Percentiles rank a stretch among this genome's conserved stretches.
Evolutionary conservation across 2,329 filamentous ascomycete species (phyloP).

Genomic region (Colletotrichum tabaci): DNA sequence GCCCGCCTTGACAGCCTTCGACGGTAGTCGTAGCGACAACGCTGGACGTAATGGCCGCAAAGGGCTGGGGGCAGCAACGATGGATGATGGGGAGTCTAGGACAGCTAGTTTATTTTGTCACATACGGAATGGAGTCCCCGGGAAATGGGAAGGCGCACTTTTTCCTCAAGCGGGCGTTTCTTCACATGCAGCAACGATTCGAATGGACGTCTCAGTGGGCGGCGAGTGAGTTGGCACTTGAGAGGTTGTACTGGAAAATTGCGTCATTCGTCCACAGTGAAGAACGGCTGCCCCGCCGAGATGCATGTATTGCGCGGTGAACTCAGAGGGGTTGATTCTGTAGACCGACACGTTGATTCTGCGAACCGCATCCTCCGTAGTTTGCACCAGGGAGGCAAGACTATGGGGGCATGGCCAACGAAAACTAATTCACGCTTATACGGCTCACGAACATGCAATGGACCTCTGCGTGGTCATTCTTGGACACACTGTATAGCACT

Average conservation of each 20-base stretch:
- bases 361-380: too few relatives aligned
- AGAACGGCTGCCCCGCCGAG: constrained; percentile 24
- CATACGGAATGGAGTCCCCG: constrained; percentile 27
- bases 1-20: constrained; percentile 91
- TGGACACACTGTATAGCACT: not conserved
- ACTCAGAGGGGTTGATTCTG: not conserved
- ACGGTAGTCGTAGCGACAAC: constrained; percentile 55
- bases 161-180: constrained; percentile 15
- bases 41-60: not conserved
- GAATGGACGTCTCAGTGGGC: constrained; percentile 5
- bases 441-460: not conserved
- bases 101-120: constrained; percentile 40
- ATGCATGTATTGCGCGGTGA: not conserved
- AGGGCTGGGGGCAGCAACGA: constrained; percentile 17
- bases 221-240: constrained; percentile 9
- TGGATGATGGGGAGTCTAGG: constrained; percentile 13
- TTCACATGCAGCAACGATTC: constrained; percentile 15
- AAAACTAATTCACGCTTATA: too few relatives aligned
- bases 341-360: not conserved
- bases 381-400: too few relatives aligned
- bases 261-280: constrained; percentile 30
- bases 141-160: constrained; percentile 35
- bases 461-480: not conserved
- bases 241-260: constrained; percentile 27
- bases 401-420: too few relatives aligned